A percentile compares a stretch with the other conserved stretches of the same genome.
Conservation (phyloP, 805 yeast species). For the Metschnikowia gelsemii region DNA sequence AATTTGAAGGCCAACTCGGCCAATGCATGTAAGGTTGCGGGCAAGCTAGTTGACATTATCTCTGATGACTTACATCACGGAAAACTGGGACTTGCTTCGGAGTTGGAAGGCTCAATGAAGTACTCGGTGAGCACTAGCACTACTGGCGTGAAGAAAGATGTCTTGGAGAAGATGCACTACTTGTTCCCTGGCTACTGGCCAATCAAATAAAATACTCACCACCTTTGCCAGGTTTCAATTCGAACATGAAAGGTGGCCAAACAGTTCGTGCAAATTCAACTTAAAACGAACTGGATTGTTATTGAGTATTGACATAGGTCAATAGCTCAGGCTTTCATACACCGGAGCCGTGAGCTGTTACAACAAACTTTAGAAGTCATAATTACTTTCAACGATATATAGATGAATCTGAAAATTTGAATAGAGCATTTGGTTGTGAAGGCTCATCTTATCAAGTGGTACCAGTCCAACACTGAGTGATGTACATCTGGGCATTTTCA, state of each 20-base stretch:
- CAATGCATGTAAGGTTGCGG: constrained; percentile 80
- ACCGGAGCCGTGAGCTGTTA: no score
- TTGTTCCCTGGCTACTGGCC: constrained; percentile 93
- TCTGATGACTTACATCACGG: constrained; percentile 60
- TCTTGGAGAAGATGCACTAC: constrained; percentile 77
- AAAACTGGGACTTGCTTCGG: constrained; percentile 57
- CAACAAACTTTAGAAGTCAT: no score
- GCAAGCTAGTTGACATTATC: constrained; percentile 62
- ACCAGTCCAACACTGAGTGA: no score
- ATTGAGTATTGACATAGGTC: neutral
- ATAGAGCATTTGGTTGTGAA: no score
- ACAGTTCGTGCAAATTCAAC: neutral
- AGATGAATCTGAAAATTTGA: no score
- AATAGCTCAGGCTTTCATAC: no score
- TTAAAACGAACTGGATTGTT: neutral
- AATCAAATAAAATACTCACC: constrained; percentile 9
- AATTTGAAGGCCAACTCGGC: constrained; percentile 82
- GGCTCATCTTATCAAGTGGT: no score
- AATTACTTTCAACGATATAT: no score
- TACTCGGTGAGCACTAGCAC: constrained; percentile 77
- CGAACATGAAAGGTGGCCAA: no score
- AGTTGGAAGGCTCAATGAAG: constrained; percentile 74
- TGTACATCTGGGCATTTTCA: no score
- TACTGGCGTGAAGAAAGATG: constrained; percentile 66
- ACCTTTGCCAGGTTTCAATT: no score